phyloP scores from a whole-genome alignment of 495 filamentous ascomycete genomes.

The Xylaria venustula region DNA sequence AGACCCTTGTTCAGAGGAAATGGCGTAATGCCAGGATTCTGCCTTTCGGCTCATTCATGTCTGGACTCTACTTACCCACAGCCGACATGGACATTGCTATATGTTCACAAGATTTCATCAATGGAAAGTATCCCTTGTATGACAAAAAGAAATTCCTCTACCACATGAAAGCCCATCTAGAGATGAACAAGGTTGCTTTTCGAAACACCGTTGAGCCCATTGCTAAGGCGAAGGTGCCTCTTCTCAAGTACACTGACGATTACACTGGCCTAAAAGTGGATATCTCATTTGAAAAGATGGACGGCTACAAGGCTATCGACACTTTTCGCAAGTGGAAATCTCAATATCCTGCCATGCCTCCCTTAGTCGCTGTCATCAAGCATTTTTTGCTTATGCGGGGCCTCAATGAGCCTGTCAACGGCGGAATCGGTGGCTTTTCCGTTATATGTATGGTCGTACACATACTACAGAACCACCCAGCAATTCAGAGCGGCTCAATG shows the following conservation, averaged over 20 bases:
- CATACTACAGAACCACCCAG: conserved; percentile 74
- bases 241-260: conserved; percentile 84
- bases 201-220: conserved; percentile 62
- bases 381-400: conserved; percentile 86
- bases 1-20: conserved; percentile 47
- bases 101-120: conserved; percentile 62
- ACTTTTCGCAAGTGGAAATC: conserved; percentile 78
- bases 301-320: conserved; percentile 70
- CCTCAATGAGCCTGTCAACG: conserved; percentile 83
- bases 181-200: conserved; percentile 46
- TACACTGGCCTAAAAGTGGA: conserved; percentile 77
- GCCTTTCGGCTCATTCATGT: conserved; percentile 88
- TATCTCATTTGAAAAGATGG: conserved; percentile 89
- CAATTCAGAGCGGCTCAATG: conserved; percentile 56
- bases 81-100: conserved; percentile 92
- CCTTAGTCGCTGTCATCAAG: conserved; percentile 82
- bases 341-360: conserved; percentile 77
- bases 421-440: conserved; percentile 92
- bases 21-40: conserved; percentile 59
- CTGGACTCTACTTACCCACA: conserved; percentile 85
- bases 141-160: conserved; percentile 35
- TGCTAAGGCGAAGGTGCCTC: conserved; percentile 74
- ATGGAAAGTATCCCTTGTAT: conserved; percentile 35
- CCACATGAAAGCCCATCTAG: conserved; percentile 51
- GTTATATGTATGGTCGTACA: conserved; percentile 91